Base-by-base conservation (phyloP, 2,329 filamentous ascomycete genomes). In the Xylariomycetidae sp. region DNA sequence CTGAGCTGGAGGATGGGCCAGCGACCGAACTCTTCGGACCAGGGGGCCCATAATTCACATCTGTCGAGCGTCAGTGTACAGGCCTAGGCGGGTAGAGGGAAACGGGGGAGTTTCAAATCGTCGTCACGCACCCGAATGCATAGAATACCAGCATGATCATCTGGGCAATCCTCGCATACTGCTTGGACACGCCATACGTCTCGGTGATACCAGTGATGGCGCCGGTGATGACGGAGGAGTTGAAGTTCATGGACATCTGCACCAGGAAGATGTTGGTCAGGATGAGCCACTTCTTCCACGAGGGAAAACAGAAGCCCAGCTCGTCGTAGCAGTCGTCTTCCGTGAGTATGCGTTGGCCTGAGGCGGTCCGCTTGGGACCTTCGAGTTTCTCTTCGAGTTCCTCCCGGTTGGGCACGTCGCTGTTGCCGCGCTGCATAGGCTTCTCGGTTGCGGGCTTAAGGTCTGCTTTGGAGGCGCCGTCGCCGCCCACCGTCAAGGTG, bases 11-110 rank as follows among this genome's bases (percentile, higher is more conserved):
- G 55, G 36, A 70, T 62, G 4, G 61, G 64, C 63, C 63, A 66
- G 11, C 69, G 54, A n/a, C 69, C 69, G 30, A 67, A 64, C 39
- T 72, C 67, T 49, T 71, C 67, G n/a, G 53, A 60, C 64, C 64
- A 68, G 0, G 68, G 69, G 5, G 69, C 69, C 69, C 69, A 72
- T 3, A 73, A 59, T 41, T 73, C 69, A 41, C 69, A 72, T 3
- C 67, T 69, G 13, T 16, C n/a, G 16, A 9, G 15, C 75, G 64
- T 45, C 63, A n/a, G n/a, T n/a, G n/a, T n/a, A n/a, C n/a, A 8
- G 8, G n/a, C n/a, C 20, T 8, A 8, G n/a, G 20, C 8, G n/a
- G 8, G n/a, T 8, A n/a, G 8, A 8, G 8, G 8, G 8, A 23
- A 8, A 23, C 20, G 20, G n/a, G 8, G 8, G 8, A 23, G 8